phyloP scores from a whole-genome alignment of 2,329 filamentous ascomycete genomes.

The Diaporthe sp. region DNA sequence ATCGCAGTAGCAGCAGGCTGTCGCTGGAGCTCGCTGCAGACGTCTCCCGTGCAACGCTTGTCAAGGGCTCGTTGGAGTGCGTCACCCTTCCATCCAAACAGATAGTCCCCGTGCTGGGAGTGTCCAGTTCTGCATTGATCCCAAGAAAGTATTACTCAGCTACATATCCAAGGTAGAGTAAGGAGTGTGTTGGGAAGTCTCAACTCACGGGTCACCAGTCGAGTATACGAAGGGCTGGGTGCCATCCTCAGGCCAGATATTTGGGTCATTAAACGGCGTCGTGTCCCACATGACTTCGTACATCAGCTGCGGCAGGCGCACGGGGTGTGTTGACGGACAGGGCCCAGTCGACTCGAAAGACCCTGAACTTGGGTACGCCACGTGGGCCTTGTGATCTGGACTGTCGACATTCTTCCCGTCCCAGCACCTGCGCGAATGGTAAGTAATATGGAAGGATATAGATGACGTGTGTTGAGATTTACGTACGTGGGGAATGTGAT shows the following conservation, averaged over 20 bases:
- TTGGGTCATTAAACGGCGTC: conserved; percentile 52
- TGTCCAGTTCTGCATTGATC: conserved; percentile 33
- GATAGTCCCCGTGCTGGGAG: conserved; percentile 41
- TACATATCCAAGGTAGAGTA: not conserved
- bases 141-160: not conserved
- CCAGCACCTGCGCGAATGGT: conserved; percentile 62
- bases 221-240: conserved; percentile 47
- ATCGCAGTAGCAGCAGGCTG: conserved; percentile 43
- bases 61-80: conserved; percentile 45
- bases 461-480: not conserved
- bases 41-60: conserved; percentile 44
- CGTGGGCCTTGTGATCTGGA: conserved; percentile 56
- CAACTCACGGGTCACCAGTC: conserved; percentile 45
- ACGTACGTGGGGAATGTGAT: conserved; percentile 56
- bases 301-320: conserved; percentile 59
- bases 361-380: conserved; percentile 60
- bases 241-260: conserved; percentile 43
- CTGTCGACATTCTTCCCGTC: conserved; percentile 65
- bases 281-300: conserved; percentile 63
- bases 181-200: not conserved
- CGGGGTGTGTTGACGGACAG: conserved; percentile 58
- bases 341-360: conserved; percentile 49
- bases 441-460: conserved; percentile 34
- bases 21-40: conserved; percentile 43
- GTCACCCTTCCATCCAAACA: conserved; percentile 44